Conservation (phyloP, 345 rosid species). For the Salix koriyanagi region DNA sequence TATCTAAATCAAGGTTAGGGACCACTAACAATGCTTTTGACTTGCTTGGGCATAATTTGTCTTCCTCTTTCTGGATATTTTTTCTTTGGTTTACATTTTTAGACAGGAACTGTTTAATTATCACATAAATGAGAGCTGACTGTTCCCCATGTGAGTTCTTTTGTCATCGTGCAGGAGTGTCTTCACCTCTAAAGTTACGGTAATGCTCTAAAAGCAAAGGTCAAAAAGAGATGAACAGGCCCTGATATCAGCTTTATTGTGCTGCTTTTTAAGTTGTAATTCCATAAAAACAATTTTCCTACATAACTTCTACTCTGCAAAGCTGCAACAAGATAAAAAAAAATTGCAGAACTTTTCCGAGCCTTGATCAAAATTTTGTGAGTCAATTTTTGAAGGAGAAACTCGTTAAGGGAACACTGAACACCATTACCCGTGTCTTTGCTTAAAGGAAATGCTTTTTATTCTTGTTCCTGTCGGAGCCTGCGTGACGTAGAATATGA, state of each 20-base stretch:
- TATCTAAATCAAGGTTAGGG: not conserved
- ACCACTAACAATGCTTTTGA: not conserved
- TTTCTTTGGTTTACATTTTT: not conserved
- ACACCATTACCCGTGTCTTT: slow-evolving; percentile 9
- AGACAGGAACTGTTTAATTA: not conserved
- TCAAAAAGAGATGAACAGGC: not conserved
- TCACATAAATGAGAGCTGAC: not conserved
- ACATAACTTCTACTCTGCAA: not conserved
- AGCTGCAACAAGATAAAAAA: not conserved
- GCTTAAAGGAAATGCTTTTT: not conserved
- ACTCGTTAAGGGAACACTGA: not conserved
- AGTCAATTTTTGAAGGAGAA: not conserved
- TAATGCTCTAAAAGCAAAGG: not conserved
- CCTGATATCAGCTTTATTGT: not conserved
- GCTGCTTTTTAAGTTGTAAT: not conserved
- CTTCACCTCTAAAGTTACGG: not conserved
- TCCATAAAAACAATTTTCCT: not conserved
- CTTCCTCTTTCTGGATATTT: not conserved
- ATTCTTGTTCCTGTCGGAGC: not conserved
- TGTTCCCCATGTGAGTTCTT: not conserved
- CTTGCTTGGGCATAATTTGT: not conserved
- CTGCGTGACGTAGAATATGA: not conserved
- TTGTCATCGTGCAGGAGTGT: not conserved
- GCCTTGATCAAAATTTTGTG: not conserved
- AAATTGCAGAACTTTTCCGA: not conserved